Base-by-base conservation (phyloP, 257 asterid species). In the Cordia subcordata region DNA sequence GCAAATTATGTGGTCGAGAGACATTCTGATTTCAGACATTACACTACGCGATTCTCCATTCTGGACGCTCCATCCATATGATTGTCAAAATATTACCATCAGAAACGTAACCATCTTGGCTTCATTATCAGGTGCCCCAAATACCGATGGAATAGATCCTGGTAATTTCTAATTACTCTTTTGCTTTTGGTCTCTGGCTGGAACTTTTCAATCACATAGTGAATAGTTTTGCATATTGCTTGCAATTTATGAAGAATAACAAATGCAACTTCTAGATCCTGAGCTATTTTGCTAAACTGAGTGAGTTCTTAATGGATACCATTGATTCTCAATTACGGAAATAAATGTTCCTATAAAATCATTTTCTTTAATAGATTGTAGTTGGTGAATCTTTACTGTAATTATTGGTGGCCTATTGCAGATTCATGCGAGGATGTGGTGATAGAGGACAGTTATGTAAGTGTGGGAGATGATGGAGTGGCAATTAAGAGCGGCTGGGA, bases 401-500 rank as follows among this genome's bases (percentile, higher is more conserved):
- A 45, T 23, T 71, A 35, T 53, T 57, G 57, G 57, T 64, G 67
- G 53, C 67, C n/a, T 60, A 53, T 53, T 69, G 72, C 90, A 90
- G 97, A 90, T 78, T 90, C 97, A 54, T 90, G 97, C 55, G 75
- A 74, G 73, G 64, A 82, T 53, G 77, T 90, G 86, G 74, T 85
- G 80, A 90, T 90, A 63, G 96, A 90, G 65, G 74, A 90, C 73
- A 13, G 90, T 75, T 90, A 90, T 75, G 81, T 87, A 42, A 90
- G 97, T 52, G 96, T 87, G 12, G 97, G 97, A 10, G 96, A 82
- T 52, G 96, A 87, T 64, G 97, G 88, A 58, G 81, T 90, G 67
- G 97, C 97, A 55, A 90, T 90, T 68, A 90, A 90, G 79, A 90
- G 97, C 57, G 97, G 97, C 64, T 90, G 97, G 96, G 97, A 90